Evolutionary conservation across 192 early-diverging fungal species (phyloP).

Genomic region (Mortierella claussenii): DNA sequence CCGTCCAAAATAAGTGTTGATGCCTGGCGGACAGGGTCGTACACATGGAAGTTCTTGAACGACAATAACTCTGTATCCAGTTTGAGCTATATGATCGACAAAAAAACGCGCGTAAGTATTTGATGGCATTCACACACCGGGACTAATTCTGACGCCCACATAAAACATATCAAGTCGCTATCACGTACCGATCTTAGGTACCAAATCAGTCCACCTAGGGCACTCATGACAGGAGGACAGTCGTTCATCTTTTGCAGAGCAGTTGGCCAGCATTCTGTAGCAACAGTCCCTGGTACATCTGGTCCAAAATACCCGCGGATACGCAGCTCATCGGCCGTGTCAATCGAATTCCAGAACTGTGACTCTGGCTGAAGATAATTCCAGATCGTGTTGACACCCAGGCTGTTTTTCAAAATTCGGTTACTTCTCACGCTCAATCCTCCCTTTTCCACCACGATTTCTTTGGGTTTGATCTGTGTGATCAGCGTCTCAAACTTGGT

Average conservation of each 20-base stretch:
- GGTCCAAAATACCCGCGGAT: slow-evolving; percentile 67
- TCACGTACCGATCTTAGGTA: slow-evolving; percentile 83
- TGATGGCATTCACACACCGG: too few relatives aligned
- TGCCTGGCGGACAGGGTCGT: slow-evolving; percentile 83
- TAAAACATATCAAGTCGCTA: neutral
- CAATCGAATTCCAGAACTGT: slow-evolving; percentile 75
- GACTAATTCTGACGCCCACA: too few relatives aligned
- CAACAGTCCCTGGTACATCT: slow-evolving; percentile 22
- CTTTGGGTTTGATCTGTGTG: slow-evolving; percentile 91
- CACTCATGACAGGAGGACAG: slow-evolving; percentile 30
- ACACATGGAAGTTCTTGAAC: slow-evolving; percentile 82
- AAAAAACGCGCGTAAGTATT: neutral
- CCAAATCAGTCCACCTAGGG: slow-evolving; percentile 83
- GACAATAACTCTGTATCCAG: slow-evolving; percentile 89
- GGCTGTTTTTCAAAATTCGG: slow-evolving; percentile 70
- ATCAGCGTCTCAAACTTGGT: slow-evolving; percentile 94
- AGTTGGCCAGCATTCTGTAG: slow-evolving; percentile 38
- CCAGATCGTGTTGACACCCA: slow-evolving; percentile 65
- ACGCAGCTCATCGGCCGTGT: slow-evolving; percentile 70
- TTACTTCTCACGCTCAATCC: slow-evolving; percentile 62
- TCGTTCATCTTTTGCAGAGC: slow-evolving; percentile 37
- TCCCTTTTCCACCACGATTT: slow-evolving; percentile 88
- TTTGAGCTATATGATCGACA: slow-evolving; percentile 69
- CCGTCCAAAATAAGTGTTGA: slow-evolving; percentile 90
- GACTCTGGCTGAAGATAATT: slow-evolving; percentile 73